Evolutionary conservation across 2,329 filamentous ascomycete species (phyloP).

Genomic region (Fusarium nygamai): DNA sequence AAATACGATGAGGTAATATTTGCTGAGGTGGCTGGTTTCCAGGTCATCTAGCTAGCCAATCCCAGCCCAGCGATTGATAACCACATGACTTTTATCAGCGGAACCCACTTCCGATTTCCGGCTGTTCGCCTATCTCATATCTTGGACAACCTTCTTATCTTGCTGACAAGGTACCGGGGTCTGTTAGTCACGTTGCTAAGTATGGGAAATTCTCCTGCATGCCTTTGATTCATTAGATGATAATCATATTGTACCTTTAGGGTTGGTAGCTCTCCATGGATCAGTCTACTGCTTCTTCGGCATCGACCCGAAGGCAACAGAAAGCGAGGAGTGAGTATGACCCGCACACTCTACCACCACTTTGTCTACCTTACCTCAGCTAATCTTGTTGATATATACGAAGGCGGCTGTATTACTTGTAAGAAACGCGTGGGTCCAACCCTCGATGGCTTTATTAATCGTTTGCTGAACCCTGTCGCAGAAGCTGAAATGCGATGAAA

Average conservation of each 20-base stretch:
- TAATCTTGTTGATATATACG: rapidly evolving
- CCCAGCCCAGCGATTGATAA: not conserved
- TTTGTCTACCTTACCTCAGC: not conserved
- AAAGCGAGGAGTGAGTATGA: not conserved
- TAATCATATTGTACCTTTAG: too few species aligned
- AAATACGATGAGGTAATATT: not conserved
- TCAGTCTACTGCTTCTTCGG: not conserved
- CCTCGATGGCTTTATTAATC: rapidly evolving
- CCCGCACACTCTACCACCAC: too few species aligned
- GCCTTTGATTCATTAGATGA: not conserved
- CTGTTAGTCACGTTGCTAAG: too few species aligned
- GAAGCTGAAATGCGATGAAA: slow-evolving; percentile 35
- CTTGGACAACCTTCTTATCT: not conserved
- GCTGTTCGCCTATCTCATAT: not conserved
- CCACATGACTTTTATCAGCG: not conserved
- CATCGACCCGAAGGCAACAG: not conserved
- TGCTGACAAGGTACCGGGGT: not conserved
- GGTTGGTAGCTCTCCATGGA: not conserved
- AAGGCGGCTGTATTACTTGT: not conserved
- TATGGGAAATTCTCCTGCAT: not conserved
- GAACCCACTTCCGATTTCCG: not conserved
- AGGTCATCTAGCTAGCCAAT: not conserved
- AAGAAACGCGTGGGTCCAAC: not conserved
- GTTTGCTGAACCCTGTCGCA: not conserved
- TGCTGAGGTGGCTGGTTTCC: not conserved